Evolutionary conservation across 2,329 filamentous ascomycete species (phyloP).

Genomic region (Colletotrichum liaoningense): DNA sequence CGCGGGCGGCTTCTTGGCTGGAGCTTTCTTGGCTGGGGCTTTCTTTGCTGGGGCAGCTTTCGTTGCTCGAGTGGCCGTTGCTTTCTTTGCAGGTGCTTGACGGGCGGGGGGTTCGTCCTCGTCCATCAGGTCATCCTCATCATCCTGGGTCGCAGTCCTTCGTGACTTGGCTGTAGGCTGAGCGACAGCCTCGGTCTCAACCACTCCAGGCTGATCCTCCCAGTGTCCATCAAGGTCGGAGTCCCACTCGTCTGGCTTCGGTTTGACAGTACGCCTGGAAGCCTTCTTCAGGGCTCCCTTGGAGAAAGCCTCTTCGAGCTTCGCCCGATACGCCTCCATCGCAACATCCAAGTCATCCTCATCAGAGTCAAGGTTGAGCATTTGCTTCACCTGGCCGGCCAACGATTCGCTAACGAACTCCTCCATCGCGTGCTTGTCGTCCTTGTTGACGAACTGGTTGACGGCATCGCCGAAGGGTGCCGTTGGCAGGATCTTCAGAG

Average conservation of each 20-base stretch:
- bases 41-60: constrained; percentile 51
- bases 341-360: constrained; percentile 77
- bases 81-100: constrained; percentile 46
- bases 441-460: constrained; percentile 91
- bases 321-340: constrained; percentile 78
- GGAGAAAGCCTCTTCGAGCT: constrained; percentile 77
- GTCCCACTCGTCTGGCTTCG: constrained; percentile 86
- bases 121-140: constrained; percentile 64
- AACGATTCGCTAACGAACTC: constrained; percentile 80
- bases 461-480: constrained; percentile 95
- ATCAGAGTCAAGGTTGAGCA: constrained; percentile 74
- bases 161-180: constrained; percentile 43
- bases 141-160: constrained; percentile 46
- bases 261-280: constrained; percentile 70
- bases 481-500: constrained; percentile 91
- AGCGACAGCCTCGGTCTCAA: constrained; percentile 57
- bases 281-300: constrained; percentile 68
- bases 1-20: constrained; percentile 46
- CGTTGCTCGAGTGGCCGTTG: constrained; percentile 40
- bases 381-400: constrained; percentile 75
- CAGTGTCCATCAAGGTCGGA: constrained; percentile 89
- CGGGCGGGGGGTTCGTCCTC: constrained; percentile 47
- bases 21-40: constrained; percentile 58
- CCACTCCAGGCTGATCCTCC: constrained; percentile 80
- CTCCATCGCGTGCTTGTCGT: constrained; percentile 93